Evolutionary conservation across 768 basidiomycete genomes (phyloP).

Genomic region (Rhodotorula diobovata): DNA sequence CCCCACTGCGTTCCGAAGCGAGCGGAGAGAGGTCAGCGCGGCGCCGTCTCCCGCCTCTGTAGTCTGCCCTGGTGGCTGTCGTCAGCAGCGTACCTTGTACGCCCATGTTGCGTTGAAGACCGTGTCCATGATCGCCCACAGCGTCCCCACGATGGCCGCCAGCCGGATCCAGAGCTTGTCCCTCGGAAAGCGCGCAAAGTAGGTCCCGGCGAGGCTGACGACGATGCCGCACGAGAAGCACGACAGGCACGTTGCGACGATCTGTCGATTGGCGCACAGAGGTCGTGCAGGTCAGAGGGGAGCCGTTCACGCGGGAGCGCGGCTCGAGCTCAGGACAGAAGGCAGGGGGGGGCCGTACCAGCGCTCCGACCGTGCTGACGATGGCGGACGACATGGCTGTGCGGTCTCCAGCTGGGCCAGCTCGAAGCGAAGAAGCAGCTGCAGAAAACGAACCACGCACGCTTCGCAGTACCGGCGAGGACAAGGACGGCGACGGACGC

Average conservation of each 20-base stretch:
- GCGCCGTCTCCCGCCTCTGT: not conserved
- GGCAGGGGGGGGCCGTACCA: too few species aligned
- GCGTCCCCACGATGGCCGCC: not conserved
- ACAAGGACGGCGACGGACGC: not conserved
- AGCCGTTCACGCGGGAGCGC: too few species aligned
- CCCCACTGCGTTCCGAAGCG: not conserved
- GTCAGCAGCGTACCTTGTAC: not conserved
- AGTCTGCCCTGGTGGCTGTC: not conserved
- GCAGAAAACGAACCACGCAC: too few species aligned
- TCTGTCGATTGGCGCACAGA: not conserved
- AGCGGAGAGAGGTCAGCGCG: not conserved
- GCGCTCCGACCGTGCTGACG: too few species aligned
- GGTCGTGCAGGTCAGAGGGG: too few species aligned
- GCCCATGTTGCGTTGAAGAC: not conserved
- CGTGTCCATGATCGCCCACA: not conserved
- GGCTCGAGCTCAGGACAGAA: too few species aligned
- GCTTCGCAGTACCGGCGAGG: too few species aligned
- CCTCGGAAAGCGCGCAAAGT: not conserved
- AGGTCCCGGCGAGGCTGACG: not conserved
- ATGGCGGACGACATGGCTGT: too few species aligned
- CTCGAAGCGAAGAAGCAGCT: too few species aligned
- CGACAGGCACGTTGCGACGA: not conserved
- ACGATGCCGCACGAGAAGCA: slow-evolving; percentile 1
- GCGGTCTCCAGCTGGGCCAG: too few species aligned
- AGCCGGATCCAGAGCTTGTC: not conserved